Base-by-base conservation (phyloP, 495 filamentous ascomycete genomes). In the Podospora australis region DNA sequence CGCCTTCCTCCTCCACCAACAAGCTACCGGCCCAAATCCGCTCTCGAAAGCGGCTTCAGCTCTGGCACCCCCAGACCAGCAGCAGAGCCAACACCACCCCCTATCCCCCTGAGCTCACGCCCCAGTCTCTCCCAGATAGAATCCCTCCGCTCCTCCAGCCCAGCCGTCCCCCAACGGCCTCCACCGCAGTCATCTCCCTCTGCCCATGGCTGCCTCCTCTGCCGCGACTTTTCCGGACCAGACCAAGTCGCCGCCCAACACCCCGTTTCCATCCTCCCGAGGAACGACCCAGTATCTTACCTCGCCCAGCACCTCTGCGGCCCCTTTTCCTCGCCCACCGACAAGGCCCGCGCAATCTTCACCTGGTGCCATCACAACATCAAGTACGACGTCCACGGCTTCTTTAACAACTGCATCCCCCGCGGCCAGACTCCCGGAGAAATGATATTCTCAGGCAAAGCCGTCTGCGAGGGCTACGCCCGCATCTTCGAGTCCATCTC, bases 321-420 rank as follows among this genome's bases (percentile, higher is more conserved):
- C 6, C 88, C 88, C 2, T 96, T 96, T 62, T 66, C 79, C 5
- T 92, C 86, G 2, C 54, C 65, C 0, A 95, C 90, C 2, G 92
- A 97, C 63, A 95, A 95, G 66, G 90, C 92, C 9, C 79, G 92
- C 13, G 85, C 76, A 7, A 84, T 98, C 49, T 98, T 98, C 64
- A 87, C 88, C 6, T 98, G 90, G 92, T 76, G 88, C 39, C 92
- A 97, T 65, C 84, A 98, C 65, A 97, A 96, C 58, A 80, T 98
- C 50, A 70, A 71, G 38, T 98, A 98, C 67, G 86, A 98, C 63
- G 73, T 78, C 4, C 68, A 79, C 28, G 73, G 79, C 34, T 92
- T 96, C 71, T 90, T 90, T 62, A 78, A 75, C 48, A 74, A 81
- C 35, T 78, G 65, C 45, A 72, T 94, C 28, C 68, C 80, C 51